phyloP scores from a whole-genome alignment of 768 basidiomycete genomes.

The Mycena kentingensis region DNA sequence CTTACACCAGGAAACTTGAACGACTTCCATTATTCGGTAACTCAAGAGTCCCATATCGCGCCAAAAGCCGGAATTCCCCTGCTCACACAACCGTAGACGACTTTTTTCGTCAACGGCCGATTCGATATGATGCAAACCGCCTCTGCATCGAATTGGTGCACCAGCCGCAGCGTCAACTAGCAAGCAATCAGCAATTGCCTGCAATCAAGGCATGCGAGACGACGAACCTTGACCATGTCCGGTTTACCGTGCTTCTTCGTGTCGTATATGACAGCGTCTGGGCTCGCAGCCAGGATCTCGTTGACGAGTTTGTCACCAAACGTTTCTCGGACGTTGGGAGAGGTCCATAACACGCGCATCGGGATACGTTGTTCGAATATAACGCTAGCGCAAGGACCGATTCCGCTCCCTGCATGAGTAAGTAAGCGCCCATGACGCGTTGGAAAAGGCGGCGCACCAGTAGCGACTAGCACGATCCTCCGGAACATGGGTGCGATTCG shows the following conservation, averaged over 20 bases:
- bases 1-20: constrained; percentile 2
- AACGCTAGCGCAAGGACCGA: constrained; percentile 61
- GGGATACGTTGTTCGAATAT: constrained; percentile 54
- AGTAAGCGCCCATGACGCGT: constrained; percentile 15
- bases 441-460: constrained; percentile 43
- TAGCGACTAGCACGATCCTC: constrained; percentile 58
- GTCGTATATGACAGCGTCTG: constrained; percentile 59
- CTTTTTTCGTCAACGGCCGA: constrained; percentile 54
- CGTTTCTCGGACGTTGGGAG: constrained; percentile 60
- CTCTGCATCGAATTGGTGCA: constrained; percentile 50
- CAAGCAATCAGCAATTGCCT: not conserved
- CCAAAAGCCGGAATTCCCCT: constrained; percentile 64
- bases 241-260: constrained; percentile 49
- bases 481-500: constrained; percentile 58
- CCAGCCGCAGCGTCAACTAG: constrained; percentile 43
- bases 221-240: constrained; percentile 43
- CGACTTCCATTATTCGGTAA: no score
- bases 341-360: constrained; percentile 62
- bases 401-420: constrained; percentile 39
- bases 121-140: constrained; percentile 64
- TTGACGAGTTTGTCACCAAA: constrained; percentile 65
- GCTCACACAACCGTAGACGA: constrained; percentile 62
- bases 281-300: constrained; percentile 51
- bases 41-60: constrained; percentile 61
- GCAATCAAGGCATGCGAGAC: not conserved